Percentiles rank a stretch among this genome's conserved stretches.
Conservation (phyloP, 2,329 filamentous ascomycete species). For the Rhexocercosporidium sp. region DNA sequence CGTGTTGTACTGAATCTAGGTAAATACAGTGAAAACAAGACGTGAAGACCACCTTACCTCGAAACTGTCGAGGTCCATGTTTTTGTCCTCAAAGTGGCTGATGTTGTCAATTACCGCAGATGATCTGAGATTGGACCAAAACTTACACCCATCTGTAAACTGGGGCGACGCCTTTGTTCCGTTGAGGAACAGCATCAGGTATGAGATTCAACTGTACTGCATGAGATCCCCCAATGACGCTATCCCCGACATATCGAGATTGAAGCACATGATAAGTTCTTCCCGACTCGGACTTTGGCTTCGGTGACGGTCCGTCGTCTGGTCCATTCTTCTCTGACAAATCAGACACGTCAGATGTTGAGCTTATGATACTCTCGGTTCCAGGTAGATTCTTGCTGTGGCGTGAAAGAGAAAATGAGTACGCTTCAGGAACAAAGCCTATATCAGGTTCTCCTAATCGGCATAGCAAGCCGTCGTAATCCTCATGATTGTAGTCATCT, state of each 20-base stretch:
- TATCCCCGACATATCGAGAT: conserved; percentile 22
- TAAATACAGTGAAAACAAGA: background rate
- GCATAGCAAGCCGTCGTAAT: background rate
- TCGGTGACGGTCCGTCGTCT: background rate
- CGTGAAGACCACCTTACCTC: conserved; percentile 1
- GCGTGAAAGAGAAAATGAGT: conserved; percentile 15
- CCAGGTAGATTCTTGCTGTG: conserved; percentile 15
- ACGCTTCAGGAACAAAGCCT: conserved; percentile 1
- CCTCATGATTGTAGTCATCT: background rate
- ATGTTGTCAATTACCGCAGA: background rate
- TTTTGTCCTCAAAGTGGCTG: conserved; percentile 24
- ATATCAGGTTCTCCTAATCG: background rate
- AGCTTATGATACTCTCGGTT: conserved; percentile 16
- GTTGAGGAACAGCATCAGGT: background rate
- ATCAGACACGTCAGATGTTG: conserved; percentile 14
- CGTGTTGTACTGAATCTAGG: conserved; percentile 7
- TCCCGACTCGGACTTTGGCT: background rate
- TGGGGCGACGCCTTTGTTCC: background rate
- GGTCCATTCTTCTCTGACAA: conserved; percentile 7
- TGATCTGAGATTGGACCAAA: background rate
- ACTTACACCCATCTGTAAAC: conserved; percentile 24
- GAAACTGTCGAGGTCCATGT: conserved; percentile 24
- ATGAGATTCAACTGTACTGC: conserved; percentile 8
- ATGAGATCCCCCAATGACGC: conserved; percentile 15
- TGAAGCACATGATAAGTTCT: conserved; percentile 1